Evolutionary conservation across 352 stramenopile genomes (phyloP), one percentile per base, ranked within the genome.

Genomic region (Phytophthora tubulina): DNA sequence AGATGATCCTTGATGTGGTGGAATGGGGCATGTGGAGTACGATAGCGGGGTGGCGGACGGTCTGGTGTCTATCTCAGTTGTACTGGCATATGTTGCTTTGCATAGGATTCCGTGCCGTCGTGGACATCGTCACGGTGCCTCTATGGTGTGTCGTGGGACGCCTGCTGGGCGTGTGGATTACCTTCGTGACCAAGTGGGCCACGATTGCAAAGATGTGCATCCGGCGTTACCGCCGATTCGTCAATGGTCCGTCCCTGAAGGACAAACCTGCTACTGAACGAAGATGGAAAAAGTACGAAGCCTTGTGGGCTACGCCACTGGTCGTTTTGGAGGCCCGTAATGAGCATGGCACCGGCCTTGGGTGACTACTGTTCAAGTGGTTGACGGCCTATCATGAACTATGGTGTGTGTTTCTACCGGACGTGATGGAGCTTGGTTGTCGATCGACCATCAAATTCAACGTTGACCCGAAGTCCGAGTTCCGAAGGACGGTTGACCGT

Each of bases 391-490:
- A 17, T 27, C 42, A 49, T 21, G 42, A 3, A 21, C 6, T 49
- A 15, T 49, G 42, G 42, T 49, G 42, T 52, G 45, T 52, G 45
- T 52, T 52, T 14, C 13, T 52, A 6, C 45, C 45, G 8, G 27
- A 36, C 21, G 6, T 10, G 14, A 4, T 52, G 17, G 6, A 52
- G 27, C 14, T 27, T 36, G 11, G 45, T 35, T 35, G 17, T 5
- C 3, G 2, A 5, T 33, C 21, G 7, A 3, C 13, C 2, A 35
- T 14, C 3, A 52, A 52, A 35, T 52, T 35, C 21, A 13, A 10
- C 5, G 14, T 41, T 41, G 36, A 10, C 10, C 10, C 36, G n/a
- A n/a, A n/a, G n/a, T n/a, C n/a, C n/a, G n/a, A n/a, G n/a, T n/a
- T n/a, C n/a, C n/a, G n/a, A n/a, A n/a, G n/a, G n/a, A n/a, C n/a